Base-by-base conservation (phyloP, 1,139 yeast genomes). In the Taphrina betulina region DNA sequence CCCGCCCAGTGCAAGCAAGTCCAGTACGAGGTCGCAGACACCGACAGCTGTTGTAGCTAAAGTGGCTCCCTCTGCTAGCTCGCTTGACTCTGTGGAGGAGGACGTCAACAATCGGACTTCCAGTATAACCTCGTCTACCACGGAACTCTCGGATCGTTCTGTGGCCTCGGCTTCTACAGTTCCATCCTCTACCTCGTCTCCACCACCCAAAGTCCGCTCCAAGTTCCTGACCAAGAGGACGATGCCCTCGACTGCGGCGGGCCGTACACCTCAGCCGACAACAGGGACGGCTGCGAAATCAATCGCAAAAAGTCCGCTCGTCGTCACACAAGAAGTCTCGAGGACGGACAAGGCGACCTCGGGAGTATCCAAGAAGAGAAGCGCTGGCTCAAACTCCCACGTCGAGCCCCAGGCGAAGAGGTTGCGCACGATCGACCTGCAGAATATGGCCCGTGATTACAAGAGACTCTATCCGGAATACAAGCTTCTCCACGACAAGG, bases 401-500 rank as follows among this genome's bases (percentile, higher is more conserved):
- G 10, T 12, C 10, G 31, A 7, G 12, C 31, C 31, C 31, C 12
- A 7, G 7, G 10, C 31, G 31, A 7, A 7, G 31, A 12, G 10
- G 12, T 12, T 26, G 31, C 29, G 36, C 14, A 10, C 54, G 3
- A 28, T 23, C 4, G 54, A 50, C 19, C 23, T 50, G 41, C 37
- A 38, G 19, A 28, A 40, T 24, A 41, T 50, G 35, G 54, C 54
- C 12, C 45, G 40, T 16, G 40, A 40, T 24, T 50, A 50, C 40
- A 50, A 50, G 34, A 8, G 40, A 8, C 46, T 29, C 4, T 50
- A 50, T 17, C 54, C 54, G 24, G 46, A 50, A 24, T 50, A 50
- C 34, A 24, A 23, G 24, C 34, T 24, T 16, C 37, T 50, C 33
- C 54, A 50, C 26, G 41, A 33, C 19, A 40, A 50, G 17, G 44